Conservation (phyloP, 1,284 basidiomycete genomes). For the Macrocystidia cucumis region DNA sequence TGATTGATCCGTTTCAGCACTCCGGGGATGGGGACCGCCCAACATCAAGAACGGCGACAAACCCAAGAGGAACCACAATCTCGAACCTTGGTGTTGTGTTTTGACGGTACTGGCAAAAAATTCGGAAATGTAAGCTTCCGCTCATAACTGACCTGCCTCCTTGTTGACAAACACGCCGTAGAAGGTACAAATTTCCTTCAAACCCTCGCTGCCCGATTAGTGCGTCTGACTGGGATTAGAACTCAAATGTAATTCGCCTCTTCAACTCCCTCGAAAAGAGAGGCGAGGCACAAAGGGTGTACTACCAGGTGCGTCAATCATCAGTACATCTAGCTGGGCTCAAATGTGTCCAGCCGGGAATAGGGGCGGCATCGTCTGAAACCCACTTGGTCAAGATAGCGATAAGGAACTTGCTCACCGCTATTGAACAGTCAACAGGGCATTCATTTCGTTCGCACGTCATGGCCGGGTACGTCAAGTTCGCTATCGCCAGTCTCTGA, state of each 20-base stretch:
- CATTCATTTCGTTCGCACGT: conserved; percentile 9
- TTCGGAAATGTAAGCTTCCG: conserved; percentile 4
- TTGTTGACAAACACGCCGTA: background rate
- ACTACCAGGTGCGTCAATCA: conserved; percentile 1
- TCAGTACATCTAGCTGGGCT: no score
- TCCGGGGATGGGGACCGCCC: background rate
- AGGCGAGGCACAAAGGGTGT: background rate
- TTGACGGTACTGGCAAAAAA: conserved; percentile 8
- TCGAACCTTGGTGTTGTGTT: conserved; percentile 5
- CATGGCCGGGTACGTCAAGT: conserved; percentile 10
- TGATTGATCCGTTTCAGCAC: no score
- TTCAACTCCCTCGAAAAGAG: conserved; percentile 4
- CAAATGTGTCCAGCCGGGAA: no score
- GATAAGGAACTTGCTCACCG: conserved; percentile 6
- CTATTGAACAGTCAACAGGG: conserved; percentile 8
- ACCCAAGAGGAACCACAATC: background rate
- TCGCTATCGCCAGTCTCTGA: no score
- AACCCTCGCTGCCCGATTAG: no score
- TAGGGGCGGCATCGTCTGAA: no score
- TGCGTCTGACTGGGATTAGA: conserved; percentile 2
- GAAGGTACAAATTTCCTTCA: background rate
- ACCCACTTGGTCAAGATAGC: no score
- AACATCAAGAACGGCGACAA: background rate
- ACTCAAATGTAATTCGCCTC: conserved; percentile 6
- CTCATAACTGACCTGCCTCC: background rate